Conservation (phyloP, 1,284 basidiomycete species). For the Cystobasidium slooffiae region DNA sequence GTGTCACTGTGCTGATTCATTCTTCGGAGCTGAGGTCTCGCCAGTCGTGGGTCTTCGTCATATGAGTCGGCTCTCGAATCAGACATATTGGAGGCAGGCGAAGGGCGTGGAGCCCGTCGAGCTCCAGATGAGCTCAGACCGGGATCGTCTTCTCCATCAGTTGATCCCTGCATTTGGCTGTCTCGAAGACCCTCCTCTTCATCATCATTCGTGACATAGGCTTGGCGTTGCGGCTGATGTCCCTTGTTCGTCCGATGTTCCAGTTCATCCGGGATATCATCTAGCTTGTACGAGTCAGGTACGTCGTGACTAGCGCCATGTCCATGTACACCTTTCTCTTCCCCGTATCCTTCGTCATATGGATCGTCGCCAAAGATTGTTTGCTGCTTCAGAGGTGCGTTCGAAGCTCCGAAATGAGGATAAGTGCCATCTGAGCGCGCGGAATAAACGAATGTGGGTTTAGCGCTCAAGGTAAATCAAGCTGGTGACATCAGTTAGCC, state of each 20-base stretch:
- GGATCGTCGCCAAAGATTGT: conserved; percentile 2
- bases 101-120: not conserved
- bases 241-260: not conserved
- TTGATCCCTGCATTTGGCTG: conserved; percentile 1
- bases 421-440: conserved; percentile 20
- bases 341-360: not conserved
- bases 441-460: too few relatives aligned
- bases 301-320: not conserved
- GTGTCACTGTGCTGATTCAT: not conserved
- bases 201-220: not conserved
- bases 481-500: too few relatives aligned
- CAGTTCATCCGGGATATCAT: conserved; percentile 3
- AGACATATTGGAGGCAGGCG: conserved; percentile 17
- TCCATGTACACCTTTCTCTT: too few relatives aligned
- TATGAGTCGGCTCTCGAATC: conserved; percentile 8
- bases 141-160: not conserved
- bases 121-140: not conserved
- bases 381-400: conserved; percentile 12
- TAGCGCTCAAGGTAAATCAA: not conserved
- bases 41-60: conserved; percentile 11
- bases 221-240: too few relatives aligned
- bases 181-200: conserved; percentile 13
- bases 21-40: conserved; percentile 6
- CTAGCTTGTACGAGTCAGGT: not conserved
- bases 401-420: conserved; percentile 34